phyloP scores from a whole-genome alignment of 2,329 filamentous ascomycete species.

The Beauveria pseudobassiana region DNA sequence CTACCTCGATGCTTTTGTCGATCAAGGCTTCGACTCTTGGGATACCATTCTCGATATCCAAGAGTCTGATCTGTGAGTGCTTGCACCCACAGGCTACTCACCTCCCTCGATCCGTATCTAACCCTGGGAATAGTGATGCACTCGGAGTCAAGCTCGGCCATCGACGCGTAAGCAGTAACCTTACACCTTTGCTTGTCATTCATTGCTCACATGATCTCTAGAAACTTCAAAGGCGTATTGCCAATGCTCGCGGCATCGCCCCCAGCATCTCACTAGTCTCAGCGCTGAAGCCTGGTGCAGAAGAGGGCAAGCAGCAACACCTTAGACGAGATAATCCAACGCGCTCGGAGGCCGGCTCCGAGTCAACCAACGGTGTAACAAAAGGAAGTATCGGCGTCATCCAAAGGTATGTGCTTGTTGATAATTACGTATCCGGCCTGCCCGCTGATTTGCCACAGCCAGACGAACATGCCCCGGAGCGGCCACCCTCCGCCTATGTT shows the following conservation, averaged over 20 bases:
- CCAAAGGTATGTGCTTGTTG: constrained; percentile 51
- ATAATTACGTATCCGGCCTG: neutral
- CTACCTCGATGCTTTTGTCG: constrained; percentile 64
- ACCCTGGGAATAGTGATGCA: constrained; percentile 47
- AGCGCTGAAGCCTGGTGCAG: constrained; percentile 38
- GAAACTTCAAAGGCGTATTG: constrained; percentile 80
- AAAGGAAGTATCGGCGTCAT: constrained; percentile 71
- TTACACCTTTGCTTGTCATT: constrained; percentile 11
- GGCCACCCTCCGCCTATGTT: constrained; percentile 76
- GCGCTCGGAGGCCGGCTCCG: constrained; percentile 40
- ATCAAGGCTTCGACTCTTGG: constrained; percentile 81
- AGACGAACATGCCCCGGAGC: constrained; percentile 72
- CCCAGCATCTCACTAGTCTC: constrained; percentile 45
- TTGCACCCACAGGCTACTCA: neutral
- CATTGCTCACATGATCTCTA: constrained; percentile 25
- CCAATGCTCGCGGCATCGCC: constrained; percentile 59
- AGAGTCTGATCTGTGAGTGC: constrained; percentile 70
- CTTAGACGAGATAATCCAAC: constrained; percentile 37
- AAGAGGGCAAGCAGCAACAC: constrained; percentile 49
- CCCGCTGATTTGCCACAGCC: constrained; percentile 36
- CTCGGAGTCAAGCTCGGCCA: constrained; percentile 75
- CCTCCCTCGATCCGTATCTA: neutral
- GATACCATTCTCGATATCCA: constrained; percentile 77
- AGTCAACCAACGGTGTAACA: constrained; percentile 31
- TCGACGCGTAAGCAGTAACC: constrained; percentile 53